Conservation (phyloP, 805 yeast species). For the Schwanniomyces vanrijiae region DNA sequence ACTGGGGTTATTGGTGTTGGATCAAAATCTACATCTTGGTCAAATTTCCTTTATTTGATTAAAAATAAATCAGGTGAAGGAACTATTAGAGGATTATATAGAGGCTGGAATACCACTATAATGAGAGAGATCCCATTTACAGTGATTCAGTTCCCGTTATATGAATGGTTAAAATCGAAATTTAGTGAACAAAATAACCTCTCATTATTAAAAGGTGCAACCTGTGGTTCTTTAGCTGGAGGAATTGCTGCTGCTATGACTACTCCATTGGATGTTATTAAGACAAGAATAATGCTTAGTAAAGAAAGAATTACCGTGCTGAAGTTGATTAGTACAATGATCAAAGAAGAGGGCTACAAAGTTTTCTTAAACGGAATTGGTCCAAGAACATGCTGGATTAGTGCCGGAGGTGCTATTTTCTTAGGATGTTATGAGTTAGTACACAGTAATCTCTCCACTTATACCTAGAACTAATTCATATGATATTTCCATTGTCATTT, state of each 20-base stretch:
- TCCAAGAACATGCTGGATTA: conserved; percentile 96
- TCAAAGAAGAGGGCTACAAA: conserved; percentile 68
- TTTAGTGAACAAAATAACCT: conserved; percentile 34
- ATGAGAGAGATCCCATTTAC: conserved; percentile 97
- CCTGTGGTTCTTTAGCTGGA: conserved; percentile 82
- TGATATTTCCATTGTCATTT: too few relatives aligned
- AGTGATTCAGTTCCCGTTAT: conserved; percentile 90
- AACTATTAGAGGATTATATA: conserved; percentile 69
- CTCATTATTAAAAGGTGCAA: conserved; percentile 74
- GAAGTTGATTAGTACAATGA: conserved; percentile 50
- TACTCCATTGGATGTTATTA: conserved; percentile 77
- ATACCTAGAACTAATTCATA: not conserved
- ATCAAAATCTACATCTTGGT: conserved; percentile 56
- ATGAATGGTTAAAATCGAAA: conserved; percentile 73
- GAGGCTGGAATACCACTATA: conserved; percentile 93
- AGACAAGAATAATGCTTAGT: conserved; percentile 83
- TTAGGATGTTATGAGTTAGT: conserved; percentile 88
- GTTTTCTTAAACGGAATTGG: conserved; percentile 86
- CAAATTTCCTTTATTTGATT: conserved; percentile 63
- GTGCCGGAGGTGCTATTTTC: conserved; percentile 98
- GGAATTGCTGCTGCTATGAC: conserved; percentile 80
- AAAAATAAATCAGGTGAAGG: conserved; percentile 77
- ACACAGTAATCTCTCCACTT: conserved; percentile 29
- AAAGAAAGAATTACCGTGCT: conserved; percentile 47
- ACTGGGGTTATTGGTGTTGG: conserved; percentile 36